A percentile compares a stretch with the other conserved stretches of the same genome.
These are phyloP conservation scores for Zygoascus hellenicus DNA, from an alignment of 1,139 yeast species.

Conservation along the genomic window DNA sequence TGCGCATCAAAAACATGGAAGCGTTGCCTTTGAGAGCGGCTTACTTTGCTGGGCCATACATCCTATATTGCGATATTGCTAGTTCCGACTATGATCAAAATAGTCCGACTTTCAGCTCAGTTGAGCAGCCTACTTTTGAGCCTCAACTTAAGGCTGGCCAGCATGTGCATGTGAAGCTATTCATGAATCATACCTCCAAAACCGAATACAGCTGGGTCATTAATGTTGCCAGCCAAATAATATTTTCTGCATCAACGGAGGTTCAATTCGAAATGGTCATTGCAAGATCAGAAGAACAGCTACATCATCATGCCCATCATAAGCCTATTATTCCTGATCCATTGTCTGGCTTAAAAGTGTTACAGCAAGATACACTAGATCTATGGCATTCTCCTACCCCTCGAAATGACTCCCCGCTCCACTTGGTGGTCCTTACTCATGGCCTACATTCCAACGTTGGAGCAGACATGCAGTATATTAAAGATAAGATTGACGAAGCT, in stretches of 20 bases:
- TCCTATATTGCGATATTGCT: constrained; percentile 78
- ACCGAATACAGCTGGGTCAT: constrained; percentile 66
- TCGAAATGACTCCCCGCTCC: constrained; percentile 45
- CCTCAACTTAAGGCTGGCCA: constrained; percentile 70
- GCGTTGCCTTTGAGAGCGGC: constrained; percentile 79
- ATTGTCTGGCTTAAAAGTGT: constrained; percentile 37
- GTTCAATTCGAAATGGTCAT: constrained; percentile 65
- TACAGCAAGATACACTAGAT: constrained; percentile 57
- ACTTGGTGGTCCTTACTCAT: constrained; percentile 76
- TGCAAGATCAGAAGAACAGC: constrained; percentile 41
- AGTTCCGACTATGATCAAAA: constrained; percentile 57
- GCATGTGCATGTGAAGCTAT: constrained; percentile 49
- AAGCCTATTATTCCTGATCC: constrained; percentile 3
- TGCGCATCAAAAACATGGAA: constrained; percentile 69
- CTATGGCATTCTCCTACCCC: constrained; percentile 65
- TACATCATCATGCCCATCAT: constrained; percentile 6
- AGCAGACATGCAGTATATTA: constrained; percentile 81
- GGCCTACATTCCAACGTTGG: constrained; percentile 88
- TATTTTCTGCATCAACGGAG: constrained; percentile 65
- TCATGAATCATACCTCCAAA: constrained; percentile 39
- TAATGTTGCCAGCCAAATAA: constrained; percentile 78
- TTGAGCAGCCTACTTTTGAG: constrained; percentile 70
- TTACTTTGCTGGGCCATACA: constrained; percentile 82
- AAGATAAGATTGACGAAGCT: constrained; percentile 66
- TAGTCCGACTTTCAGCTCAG: constrained; percentile 53